Conservation (phyloP, 345 rosid species). For the Eucalyptus paniculata region DNA sequence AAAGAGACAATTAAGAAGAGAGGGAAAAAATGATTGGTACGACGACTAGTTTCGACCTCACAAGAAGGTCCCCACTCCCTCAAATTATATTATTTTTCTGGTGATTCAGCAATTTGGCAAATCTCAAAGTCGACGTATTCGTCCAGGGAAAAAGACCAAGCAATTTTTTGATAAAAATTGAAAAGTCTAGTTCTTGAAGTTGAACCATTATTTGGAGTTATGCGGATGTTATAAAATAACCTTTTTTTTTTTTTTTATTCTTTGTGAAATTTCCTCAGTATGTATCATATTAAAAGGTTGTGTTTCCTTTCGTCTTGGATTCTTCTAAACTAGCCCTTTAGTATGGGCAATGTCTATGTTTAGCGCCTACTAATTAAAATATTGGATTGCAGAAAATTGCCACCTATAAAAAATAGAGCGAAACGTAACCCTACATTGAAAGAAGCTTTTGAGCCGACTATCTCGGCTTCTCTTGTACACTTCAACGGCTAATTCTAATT, state of each 20-base stretch:
- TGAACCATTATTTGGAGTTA: not conserved
- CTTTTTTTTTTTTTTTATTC: not conserved
- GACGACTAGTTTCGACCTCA: not conserved
- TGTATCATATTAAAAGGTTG: not conserved
- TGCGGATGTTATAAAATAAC: not conserved
- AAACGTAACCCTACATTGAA: not conserved
- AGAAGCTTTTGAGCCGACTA: not conserved
- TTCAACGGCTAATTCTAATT: not conserved
- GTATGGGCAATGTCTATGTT: not conserved
- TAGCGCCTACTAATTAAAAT: not conserved
- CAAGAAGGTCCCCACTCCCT: not conserved
- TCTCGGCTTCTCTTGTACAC: not conserved
- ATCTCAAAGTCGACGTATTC: not conserved
- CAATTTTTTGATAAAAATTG: not conserved
- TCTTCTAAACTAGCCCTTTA: not conserved
- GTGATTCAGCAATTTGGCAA: not conserved
- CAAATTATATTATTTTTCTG: not conserved
- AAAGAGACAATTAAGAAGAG: not conserved
- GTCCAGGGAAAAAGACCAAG: not conserved
- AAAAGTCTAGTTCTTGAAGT: not conserved
- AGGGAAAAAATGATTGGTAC: not conserved
- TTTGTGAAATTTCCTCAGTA: not conserved
- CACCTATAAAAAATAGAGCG: not conserved
- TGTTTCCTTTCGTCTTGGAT: not conserved
- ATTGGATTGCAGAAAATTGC: not conserved